Evolutionary conservation across 2,329 filamentous ascomycete species (phyloP).

Genomic region (Cadophora luteo-olivacea): DNA sequence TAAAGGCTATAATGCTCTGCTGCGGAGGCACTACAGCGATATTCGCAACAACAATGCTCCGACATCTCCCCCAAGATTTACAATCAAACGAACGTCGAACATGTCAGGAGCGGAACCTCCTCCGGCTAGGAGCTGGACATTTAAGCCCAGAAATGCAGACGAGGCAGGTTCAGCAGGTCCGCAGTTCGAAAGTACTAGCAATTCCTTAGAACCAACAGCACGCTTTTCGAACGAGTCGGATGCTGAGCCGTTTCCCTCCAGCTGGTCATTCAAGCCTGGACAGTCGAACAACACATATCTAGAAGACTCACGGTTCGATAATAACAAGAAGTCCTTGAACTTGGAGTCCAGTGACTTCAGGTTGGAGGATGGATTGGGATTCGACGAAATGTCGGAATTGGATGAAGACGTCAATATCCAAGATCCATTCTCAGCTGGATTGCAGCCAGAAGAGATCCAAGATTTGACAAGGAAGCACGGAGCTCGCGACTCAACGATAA

Average conservation of each 20-base stretch:
- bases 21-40: conserved; percentile 13
- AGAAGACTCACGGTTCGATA: background rate
- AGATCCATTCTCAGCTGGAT: conserved; percentile 19
- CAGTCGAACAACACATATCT: background rate
- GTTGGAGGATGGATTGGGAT: background rate
- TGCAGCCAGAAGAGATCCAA: conserved; percentile 30
- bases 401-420: conserved; percentile 22
- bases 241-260: background rate
- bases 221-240: background rate
- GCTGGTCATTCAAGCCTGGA: background rate
- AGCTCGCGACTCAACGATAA: conserved; percentile 58
- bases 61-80: background rate
- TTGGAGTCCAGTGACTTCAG: background rate
- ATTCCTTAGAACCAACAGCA: background rate
- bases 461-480: conserved; percentile 33
- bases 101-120: conserved; percentile 19
- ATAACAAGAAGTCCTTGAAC: background rate
- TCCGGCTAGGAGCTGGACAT: background rate
- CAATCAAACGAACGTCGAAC: conserved; percentile 17
- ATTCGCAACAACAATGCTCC: background rate
- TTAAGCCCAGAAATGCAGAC: background rate
- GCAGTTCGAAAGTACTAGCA: background rate
- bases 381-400: conserved; percentile 23
- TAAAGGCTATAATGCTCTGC: background rate
- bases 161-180: background rate